Evolutionary conservation across 1,284 basidiomycete genomes (phyloP).

Genomic region (Sutorius eximius): DNA sequence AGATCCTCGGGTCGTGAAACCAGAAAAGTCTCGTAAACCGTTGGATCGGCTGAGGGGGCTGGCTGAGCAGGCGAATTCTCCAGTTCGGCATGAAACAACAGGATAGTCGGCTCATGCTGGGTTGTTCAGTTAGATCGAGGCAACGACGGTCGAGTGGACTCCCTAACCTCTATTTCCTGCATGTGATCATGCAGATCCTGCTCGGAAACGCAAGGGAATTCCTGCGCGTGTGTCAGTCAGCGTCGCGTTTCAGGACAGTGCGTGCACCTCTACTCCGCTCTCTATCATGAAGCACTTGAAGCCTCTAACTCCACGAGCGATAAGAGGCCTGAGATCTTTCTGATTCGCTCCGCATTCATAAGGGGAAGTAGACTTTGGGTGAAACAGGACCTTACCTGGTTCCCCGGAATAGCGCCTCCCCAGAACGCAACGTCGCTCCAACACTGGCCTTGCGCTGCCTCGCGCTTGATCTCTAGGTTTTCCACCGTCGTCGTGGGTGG

Average conservation of each 20-base stretch:
- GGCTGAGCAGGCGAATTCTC: conserved; percentile 36
- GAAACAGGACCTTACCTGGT: conserved; percentile 53
- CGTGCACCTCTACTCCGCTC: conserved; percentile 82
- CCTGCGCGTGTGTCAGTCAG: conserved; percentile 46
- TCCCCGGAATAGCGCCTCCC: conserved; percentile 91
- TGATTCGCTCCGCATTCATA: conserved; percentile 5
- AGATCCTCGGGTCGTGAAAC: conserved; percentile 75
- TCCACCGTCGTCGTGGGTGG: conserved; percentile 87
- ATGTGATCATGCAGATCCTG: conserved; percentile 72
- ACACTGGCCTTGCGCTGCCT: conserved; percentile 72
- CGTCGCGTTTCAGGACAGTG: conserved; percentile 1
- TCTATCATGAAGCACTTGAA: conserved; percentile 97
- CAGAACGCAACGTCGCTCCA: conserved; percentile 90
- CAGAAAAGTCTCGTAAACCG: conserved; percentile 79
- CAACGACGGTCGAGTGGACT: not conserved
- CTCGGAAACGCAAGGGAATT: conserved; percentile 84
- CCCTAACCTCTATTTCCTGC: conserved; percentile 65
- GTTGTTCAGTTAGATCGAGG: conserved; percentile 9
- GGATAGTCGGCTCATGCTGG: conserved; percentile 64
- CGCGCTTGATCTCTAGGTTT: conserved; percentile 70
- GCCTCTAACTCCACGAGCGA: conserved; percentile 81
- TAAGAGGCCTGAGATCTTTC: conserved; percentile 67
- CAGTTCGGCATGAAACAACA: conserved; percentile 92
- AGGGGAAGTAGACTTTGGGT: not conserved
- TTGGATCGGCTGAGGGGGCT: conserved; percentile 40